A percentile compares a stretch with the other conserved stretches of the same genome.
Conservation (phyloP, 2,329 filamentous ascomycete species). For the Metarhizium rileyi region DNA sequence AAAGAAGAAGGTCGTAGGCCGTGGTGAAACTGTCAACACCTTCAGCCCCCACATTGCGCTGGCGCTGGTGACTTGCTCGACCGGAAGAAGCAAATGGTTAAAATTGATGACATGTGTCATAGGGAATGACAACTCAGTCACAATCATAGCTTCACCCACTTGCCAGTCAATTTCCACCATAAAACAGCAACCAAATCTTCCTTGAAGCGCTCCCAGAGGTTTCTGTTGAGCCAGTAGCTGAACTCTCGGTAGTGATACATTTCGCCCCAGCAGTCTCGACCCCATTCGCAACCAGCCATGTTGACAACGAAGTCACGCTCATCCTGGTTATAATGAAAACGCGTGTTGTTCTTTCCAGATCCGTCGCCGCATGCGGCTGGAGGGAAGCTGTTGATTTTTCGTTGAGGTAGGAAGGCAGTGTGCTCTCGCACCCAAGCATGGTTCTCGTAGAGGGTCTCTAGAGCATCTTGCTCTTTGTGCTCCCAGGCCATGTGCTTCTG, state of each 20-base stretch:
- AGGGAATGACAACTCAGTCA: background rate
- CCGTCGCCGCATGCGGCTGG: conserved; percentile 77
- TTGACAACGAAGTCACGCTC: conserved; percentile 93
- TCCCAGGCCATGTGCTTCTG: conserved; percentile 99
- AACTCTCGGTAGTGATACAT: conserved; percentile 93
- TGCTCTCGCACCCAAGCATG: conserved; percentile 91
- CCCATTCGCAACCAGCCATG: conserved; percentile 97
- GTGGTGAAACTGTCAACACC: too few relatives aligned
- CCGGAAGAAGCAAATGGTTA: too few relatives aligned
- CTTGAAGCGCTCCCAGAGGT: conserved; percentile 67
- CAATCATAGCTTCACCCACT: conserved; percentile 44
- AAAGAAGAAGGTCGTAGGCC: too few relatives aligned
- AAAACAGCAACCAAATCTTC: conserved; percentile 51
- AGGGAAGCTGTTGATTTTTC: conserved; percentile 91
- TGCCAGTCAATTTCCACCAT: conserved; percentile 55
- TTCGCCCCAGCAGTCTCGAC: conserved; percentile 93
- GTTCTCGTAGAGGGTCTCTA: conserved; percentile 83
- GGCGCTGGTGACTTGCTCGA: too few relatives aligned
- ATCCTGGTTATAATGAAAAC: conserved; percentile 75
- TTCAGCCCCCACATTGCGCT: too few relatives aligned
- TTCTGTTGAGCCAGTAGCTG: conserved; percentile 82
- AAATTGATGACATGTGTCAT: background rate
- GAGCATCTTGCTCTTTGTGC: conserved; percentile 93
- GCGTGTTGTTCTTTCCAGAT: conserved; percentile 51
- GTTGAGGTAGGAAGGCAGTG: conserved; percentile 80